Conservation (phyloP, 2,329 filamentous ascomycete species). For the Fulvia fulva region DNA sequence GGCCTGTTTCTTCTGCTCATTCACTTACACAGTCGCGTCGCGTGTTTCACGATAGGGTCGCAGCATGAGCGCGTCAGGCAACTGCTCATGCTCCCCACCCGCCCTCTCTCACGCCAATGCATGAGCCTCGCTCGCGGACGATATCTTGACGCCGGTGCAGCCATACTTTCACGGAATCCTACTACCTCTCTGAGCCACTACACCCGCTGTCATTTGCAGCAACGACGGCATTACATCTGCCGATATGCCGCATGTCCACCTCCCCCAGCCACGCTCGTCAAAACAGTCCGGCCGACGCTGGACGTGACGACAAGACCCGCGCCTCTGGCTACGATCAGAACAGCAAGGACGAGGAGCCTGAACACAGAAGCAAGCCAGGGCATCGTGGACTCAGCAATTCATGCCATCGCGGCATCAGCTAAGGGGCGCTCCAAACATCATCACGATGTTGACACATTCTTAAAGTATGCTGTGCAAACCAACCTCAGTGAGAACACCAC, state of each 20-base stretch:
- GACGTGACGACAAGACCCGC: background rate
- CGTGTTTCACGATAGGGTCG: slow-evolving; percentile 9
- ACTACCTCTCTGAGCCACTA: background rate
- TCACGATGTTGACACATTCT: slow-evolving; percentile 60
- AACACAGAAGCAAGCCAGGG: background rate
- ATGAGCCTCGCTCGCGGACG: slow-evolving; percentile 2
- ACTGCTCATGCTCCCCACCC: slow-evolving; percentile 18
- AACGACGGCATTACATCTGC: background rate
- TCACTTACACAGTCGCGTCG: background rate
- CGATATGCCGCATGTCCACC: background rate
- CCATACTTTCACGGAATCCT: background rate
- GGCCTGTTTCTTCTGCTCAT: background rate
- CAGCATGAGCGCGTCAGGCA: slow-evolving; percentile 15
- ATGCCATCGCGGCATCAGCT: slow-evolving; percentile 3
- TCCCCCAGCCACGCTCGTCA: too few species aligned
- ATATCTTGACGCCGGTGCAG: slow-evolving; percentile 4
- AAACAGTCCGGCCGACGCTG: too few species aligned
- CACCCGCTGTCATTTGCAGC: background rate
- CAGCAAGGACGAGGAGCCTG: background rate
- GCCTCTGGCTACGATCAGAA: background rate
- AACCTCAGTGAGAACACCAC: slow-evolving; percentile 55
- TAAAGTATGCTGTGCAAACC: slow-evolving; percentile 57
- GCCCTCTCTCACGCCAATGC: slow-evolving; percentile 9
- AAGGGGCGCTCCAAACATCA: slow-evolving; percentile 43
- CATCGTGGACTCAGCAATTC: background rate